Conservation (phyloP, 2,329 filamentous ascomycete genomes). For the Venturia aucupariae region DNA sequence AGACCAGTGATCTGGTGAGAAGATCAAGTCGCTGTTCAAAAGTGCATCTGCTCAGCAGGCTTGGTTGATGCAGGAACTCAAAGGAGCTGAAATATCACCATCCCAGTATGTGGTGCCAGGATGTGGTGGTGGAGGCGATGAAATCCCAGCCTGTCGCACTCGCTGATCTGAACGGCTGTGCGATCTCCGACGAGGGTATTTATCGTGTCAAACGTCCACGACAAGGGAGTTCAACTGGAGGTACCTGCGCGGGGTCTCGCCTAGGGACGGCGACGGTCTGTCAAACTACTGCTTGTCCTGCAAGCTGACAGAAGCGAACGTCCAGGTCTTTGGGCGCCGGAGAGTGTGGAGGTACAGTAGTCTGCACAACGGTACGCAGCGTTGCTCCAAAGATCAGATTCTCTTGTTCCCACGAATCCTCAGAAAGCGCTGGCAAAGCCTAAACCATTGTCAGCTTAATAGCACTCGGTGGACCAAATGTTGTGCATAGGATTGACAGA, state of each 20-base stretch:
- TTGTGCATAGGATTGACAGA: background rate
- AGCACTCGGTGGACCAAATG: background rate
- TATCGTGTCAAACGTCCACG: constrained; percentile 1
- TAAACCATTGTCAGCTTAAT: background rate
- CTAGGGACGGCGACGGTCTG: background rate
- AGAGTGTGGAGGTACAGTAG: background rate
- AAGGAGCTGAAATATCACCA: background rate
- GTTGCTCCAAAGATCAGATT: background rate
- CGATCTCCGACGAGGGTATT: constrained; percentile 2
- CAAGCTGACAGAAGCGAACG: background rate
- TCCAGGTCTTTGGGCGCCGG: background rate
- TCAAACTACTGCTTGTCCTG: background rate
- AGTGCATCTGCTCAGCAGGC: background rate
- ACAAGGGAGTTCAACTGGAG: background rate
- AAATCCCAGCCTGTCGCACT: constrained; percentile 1
- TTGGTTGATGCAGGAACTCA: background rate
- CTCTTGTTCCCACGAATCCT: background rate
- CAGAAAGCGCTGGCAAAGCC: background rate
- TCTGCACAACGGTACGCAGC: background rate
- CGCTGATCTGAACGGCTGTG: background rate
- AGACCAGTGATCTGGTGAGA: background rate
- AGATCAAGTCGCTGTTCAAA: background rate
- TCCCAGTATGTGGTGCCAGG: background rate
- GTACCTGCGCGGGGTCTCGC: background rate
- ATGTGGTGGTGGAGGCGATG: background rate